Conservation (phyloP, 176 grass and related monocot genomes). For the Hyparrhenia diplandra region DNA sequence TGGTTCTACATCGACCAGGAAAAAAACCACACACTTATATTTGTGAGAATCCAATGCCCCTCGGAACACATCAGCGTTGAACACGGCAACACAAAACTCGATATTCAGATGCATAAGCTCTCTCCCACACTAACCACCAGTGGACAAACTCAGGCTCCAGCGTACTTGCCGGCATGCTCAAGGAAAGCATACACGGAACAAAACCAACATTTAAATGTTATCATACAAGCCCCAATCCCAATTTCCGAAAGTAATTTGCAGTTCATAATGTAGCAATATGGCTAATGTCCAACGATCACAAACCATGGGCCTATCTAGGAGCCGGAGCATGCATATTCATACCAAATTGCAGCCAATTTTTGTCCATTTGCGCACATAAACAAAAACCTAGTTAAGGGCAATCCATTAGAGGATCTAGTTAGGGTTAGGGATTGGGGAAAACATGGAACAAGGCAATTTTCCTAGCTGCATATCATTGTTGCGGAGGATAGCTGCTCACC, state of each 20-base stretch:
- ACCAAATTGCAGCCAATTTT: background rate
- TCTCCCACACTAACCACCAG: background rate
- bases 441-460: too few relatives aligned
- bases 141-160: background rate
- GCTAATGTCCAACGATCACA: background rate
- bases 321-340: background rate
- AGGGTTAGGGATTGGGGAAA: too few relatives aligned
- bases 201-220: background rate
- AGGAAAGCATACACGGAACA: background rate
- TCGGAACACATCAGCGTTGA: background rate
- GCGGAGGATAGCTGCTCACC: too few relatives aligned
- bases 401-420: too few relatives aligned
- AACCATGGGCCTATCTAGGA: background rate
- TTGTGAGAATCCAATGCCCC: background rate
- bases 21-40: background rate
- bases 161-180: background rate
- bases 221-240: background rate
- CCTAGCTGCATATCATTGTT: too few relatives aligned
- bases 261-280: background rate
- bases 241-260: background rate
- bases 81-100: background rate
- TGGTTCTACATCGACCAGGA: background rate
- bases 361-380: background rate
- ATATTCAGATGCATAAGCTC: background rate
- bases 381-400: too few relatives aligned